Evolutionary conservation across 345 rosid species (phyloP).

Genomic region (Salix exigua): DNA sequence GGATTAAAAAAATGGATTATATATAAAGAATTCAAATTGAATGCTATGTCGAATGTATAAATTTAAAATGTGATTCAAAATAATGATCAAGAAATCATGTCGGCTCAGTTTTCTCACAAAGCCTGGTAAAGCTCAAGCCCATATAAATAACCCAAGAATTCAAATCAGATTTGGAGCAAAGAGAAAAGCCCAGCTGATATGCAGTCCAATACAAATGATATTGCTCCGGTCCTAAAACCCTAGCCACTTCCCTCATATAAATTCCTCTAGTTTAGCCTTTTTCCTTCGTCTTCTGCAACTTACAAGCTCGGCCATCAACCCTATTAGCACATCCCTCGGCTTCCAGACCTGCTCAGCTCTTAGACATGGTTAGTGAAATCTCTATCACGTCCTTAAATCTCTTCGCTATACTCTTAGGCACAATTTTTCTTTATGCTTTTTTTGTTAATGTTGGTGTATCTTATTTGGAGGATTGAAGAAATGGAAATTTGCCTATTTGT

Average conservation of each 20-base stretch:
- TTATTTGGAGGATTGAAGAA: background rate
- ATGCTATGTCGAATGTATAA: too few relatives aligned
- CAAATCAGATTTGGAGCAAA: background rate
- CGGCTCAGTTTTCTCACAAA: background rate
- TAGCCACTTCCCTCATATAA: constrained; percentile 1
- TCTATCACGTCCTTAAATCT: background rate
- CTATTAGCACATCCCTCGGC: background rate
- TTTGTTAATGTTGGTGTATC: background rate
- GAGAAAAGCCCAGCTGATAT: background rate
- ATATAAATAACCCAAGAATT: background rate
- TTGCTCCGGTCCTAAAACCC: constrained; percentile 6
- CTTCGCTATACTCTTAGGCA: background rate
- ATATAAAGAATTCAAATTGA: too few relatives aligned
- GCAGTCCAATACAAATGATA: background rate
- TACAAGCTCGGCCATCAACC: background rate
- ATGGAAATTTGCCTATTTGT: background rate
- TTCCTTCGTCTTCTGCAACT: background rate
- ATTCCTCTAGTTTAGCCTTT: background rate
- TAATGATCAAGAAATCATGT: too few relatives aligned
- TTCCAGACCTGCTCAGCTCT: background rate
- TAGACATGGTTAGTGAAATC: constrained; percentile 5
- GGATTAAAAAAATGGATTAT: too few relatives aligned
- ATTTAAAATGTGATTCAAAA: too few relatives aligned
- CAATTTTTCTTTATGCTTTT: background rate
- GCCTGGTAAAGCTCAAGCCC: background rate